A percentile compares a stretch with the other conserved stretches of the same genome.
These are phyloP conservation scores for Rhypophila decipiens DNA, from an alignment of 495 filamentous ascomycete genomes.

Conservation along the genomic window DNA sequence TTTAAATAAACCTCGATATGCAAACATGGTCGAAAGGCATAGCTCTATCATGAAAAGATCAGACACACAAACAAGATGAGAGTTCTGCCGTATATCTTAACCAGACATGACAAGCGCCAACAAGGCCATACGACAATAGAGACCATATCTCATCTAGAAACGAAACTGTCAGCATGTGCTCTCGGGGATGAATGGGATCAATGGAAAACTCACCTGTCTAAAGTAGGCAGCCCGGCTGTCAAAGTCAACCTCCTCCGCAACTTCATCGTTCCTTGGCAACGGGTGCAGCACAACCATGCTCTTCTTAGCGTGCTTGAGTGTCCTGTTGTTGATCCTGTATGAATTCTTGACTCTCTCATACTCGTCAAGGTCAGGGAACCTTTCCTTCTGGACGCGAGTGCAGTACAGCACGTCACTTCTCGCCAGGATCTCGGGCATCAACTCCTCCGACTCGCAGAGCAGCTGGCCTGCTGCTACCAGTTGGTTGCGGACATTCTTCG, in stretches of 20 bases:
- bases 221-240: slow-evolving; percentile 97
- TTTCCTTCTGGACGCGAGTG: slow-evolving; percentile 92
- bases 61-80: no score
- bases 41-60: no score
- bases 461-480: slow-evolving; percentile 70
- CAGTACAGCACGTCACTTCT: slow-evolving; percentile 88
- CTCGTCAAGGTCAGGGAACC: slow-evolving; percentile 69
- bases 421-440: slow-evolving; percentile 80
- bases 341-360: slow-evolving; percentile 83
- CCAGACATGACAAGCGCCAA: slow-evolving; percentile 80
- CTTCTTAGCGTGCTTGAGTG: slow-evolving; percentile 85
- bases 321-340: slow-evolving; percentile 80
- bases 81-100: slow-evolving; percentile 1
- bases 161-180: slow-evolving; percentile 32
- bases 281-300: slow-evolving; percentile 95
- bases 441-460: slow-evolving; percentile 60
- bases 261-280: slow-evolving; percentile 84
- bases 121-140: slow-evolving; percentile 96
- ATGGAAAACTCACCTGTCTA: slow-evolving; percentile 72
- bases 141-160: slow-evolving; percentile 88
- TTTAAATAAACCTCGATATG: no score
- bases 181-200: background rate
- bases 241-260: slow-evolving; percentile 92
- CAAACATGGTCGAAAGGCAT: no score
- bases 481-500: slow-evolving; percentile 61